Evolutionary conservation across 768 basidiomycete genomes (phyloP).

Genomic region (Suillus variegatus): DNA sequence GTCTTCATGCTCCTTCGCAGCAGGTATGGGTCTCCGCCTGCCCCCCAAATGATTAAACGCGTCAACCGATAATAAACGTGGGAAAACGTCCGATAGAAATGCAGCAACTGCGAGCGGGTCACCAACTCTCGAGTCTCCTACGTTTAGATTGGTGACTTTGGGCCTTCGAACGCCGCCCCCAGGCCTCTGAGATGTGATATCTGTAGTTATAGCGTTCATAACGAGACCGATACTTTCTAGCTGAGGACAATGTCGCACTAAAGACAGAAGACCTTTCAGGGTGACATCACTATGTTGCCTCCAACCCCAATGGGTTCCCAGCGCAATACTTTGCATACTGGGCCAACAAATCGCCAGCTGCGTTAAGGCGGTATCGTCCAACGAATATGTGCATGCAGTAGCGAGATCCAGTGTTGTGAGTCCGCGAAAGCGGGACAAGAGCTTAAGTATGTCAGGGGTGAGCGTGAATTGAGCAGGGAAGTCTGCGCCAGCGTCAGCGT

Average conservation of each 20-base stretch:
- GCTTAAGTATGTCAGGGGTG: constrained; percentile 2
- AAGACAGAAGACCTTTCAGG: constrained; percentile 9
- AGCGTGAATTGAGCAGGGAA: constrained; percentile 4
- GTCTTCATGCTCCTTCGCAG: constrained; percentile 2
- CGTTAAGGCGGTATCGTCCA: constrained; percentile 8
- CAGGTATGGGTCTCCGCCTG: constrained; percentile 2
- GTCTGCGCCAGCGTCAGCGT: not conserved
- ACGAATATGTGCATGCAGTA: constrained; percentile 5
- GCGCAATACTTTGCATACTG: constrained; percentile 3
- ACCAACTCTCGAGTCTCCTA: constrained; percentile 4
- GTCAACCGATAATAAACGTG: not conserved
- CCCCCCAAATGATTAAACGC: constrained; percentile 4
- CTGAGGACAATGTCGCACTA: constrained; percentile 8
- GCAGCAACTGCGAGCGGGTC: constrained; percentile 5
- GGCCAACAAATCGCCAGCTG: constrained; percentile 11
- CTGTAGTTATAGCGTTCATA: constrained; percentile 5
- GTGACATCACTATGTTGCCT: constrained; percentile 6
- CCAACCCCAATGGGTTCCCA: constrained; percentile 9
- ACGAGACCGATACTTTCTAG: constrained; percentile 6
- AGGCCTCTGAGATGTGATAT: constrained; percentile 6
- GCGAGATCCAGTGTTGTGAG: constrained; percentile 5
- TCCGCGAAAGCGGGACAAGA: constrained; percentile 6
- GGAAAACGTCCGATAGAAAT: constrained; percentile 6
- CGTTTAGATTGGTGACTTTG: constrained; percentile 3
- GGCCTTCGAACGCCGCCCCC: constrained; percentile 3